A percentile compares a stretch with the other conserved stretches of the same genome.
phyloP scores from a whole-genome alignment of 441 rosid genomes.

The Jatropha podagrica region DNA sequence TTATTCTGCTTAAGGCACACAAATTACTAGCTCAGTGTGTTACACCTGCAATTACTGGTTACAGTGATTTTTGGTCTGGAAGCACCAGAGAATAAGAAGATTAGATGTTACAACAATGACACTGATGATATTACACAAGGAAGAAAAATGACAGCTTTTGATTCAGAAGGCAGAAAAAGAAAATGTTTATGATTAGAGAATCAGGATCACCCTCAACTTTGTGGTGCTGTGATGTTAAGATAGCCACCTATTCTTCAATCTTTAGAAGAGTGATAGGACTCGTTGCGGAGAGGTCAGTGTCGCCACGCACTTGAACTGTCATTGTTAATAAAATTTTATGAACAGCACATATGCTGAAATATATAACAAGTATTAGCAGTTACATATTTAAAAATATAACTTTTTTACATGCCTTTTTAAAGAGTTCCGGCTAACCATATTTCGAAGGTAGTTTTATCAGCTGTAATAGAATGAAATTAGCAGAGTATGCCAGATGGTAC shows the following conservation, averaged over 20 bases:
- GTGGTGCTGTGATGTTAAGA: slow-evolving; percentile 23
- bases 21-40: slow-evolving; percentile 12
- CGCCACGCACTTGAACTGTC: slow-evolving; percentile 83
- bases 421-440: neutral
- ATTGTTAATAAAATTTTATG: slow-evolving; percentile 2
- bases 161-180: neutral
- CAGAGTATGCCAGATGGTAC: neutral
- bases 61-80: slow-evolving; percentile 31
- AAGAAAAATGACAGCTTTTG: slow-evolving; percentile 7
- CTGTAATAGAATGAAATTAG: neutral
- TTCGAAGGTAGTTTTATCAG: neutral
- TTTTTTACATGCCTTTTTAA: neutral
- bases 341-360: too few relatives aligned
- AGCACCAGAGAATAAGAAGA: slow-evolving; percentile 37
- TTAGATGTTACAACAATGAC: slow-evolving; percentile 41
- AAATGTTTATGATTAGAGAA: slow-evolving; percentile 19
- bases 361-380: too few relatives aligned
- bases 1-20: slow-evolving; percentile 27
- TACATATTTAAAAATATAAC: neutral
- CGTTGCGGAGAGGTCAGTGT: slow-evolving; percentile 52
- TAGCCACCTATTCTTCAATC: slow-evolving; percentile 31
- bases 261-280: slow-evolving; percentile 53
- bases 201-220: slow-evolving; percentile 24
- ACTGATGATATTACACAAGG: slow-evolving; percentile 18
- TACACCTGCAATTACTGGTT: slow-evolving; percentile 29